A percentile compares a stretch with the other conserved stretches of the same genome.
Evolutionary conservation across 306 rosid genomes (phyloP).

Genomic region (Carpinus fangiana): DNA sequence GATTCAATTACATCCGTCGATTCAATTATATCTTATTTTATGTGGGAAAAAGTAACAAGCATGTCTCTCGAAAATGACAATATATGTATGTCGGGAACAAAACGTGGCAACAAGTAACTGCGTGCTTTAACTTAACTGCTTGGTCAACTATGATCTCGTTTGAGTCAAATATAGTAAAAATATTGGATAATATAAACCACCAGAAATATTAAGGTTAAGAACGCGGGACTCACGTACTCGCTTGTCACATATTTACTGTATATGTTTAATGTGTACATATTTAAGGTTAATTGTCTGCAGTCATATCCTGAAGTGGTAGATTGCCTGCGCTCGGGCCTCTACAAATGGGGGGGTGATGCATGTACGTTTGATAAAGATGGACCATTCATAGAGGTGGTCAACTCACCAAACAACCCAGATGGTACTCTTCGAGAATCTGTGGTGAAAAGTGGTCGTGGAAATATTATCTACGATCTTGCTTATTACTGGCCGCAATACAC

Average conservation of each 20-base stretch:
- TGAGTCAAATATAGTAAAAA: too few relatives aligned
- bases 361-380: slow-evolving; percentile 41
- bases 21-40: neutral
- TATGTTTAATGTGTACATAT: too few relatives aligned
- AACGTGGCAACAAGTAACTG: slow-evolving; percentile 51
- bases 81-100: slow-evolving; percentile 28
- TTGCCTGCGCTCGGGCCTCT: slow-evolving; percentile 43
- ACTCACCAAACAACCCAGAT: slow-evolving; percentile 80
- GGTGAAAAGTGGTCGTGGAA: slow-evolving; percentile 40
- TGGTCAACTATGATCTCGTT: slow-evolving; percentile 5
- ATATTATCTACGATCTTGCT: slow-evolving; percentile 64
- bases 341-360: slow-evolving; percentile 85
- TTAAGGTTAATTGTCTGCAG: slow-evolving; percentile 31
- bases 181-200: too few relatives aligned
- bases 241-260: too few relatives aligned
- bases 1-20: too few relatives aligned
- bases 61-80: slow-evolving; percentile 26
- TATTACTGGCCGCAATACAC: slow-evolving; percentile 93
- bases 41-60: slow-evolving; percentile 41
- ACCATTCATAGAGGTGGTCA: slow-evolving; percentile 73
- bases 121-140: slow-evolving; percentile 6
- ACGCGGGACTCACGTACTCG: too few relatives aligned
- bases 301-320: slow-evolving; percentile 53
- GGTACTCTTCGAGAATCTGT: slow-evolving; percentile 48
- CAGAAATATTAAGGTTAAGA: too few relatives aligned